A percentile compares a stretch with the other conserved stretches of the same genome.
These are phyloP conservation scores for Leishmania arabica DNA, from an alignment of 208 protist genomes.

Conservation along the genomic window DNA sequence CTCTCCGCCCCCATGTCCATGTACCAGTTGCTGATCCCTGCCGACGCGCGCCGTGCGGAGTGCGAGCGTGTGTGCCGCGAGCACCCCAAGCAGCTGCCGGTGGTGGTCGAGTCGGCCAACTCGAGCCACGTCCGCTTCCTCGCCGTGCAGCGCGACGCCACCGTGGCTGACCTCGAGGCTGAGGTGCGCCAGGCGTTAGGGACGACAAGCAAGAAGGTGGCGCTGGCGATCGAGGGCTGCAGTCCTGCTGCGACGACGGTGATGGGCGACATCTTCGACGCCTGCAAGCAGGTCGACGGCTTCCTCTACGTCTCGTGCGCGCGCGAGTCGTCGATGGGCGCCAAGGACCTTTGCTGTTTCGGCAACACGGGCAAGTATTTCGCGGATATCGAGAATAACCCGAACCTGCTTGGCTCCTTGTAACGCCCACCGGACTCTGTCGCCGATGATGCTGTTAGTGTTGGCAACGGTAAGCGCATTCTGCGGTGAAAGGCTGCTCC, in stretches of 20 bases:
- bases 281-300: slow-evolving; percentile 27
- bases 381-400: slow-evolving; percentile 23
- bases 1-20: slow-evolving; percentile 5
- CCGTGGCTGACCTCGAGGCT: slow-evolving; percentile 12
- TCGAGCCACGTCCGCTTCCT: slow-evolving; percentile 7
- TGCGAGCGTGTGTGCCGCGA: slow-evolving; percentile 24
- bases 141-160: slow-evolving; percentile 6
- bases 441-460: background rate
- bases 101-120: slow-evolving; percentile 24
- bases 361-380: slow-evolving; percentile 10
- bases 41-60: slow-evolving; percentile 10
- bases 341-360: slow-evolving; percentile 9
- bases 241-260: slow-evolving; percentile 11
- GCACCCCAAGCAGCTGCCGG: slow-evolving; percentile 17
- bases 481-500: background rate
- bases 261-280: slow-evolving; percentile 30
- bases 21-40: slow-evolving; percentile 10
- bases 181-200: slow-evolving; percentile 6
- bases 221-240: slow-evolving; percentile 19
- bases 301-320: slow-evolving; percentile 31
- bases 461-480: background rate
- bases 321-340: slow-evolving; percentile 21
- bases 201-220: background rate
- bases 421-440: background rate
- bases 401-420: slow-evolving; percentile 16